Base-by-base conservation (phyloP, 805 yeast species). In the Candida andamanensis region DNA sequence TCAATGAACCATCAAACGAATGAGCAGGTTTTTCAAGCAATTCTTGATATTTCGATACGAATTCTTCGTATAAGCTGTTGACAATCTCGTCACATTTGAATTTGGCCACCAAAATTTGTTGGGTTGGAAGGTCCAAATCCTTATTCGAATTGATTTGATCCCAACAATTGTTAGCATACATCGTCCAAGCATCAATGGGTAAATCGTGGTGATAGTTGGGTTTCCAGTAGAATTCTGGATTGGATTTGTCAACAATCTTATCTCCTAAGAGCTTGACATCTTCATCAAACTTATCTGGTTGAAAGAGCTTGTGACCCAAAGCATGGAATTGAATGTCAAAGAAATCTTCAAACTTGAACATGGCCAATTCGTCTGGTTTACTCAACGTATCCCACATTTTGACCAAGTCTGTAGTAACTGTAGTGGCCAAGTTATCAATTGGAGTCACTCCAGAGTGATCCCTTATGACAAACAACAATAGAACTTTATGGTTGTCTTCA, bases 181-280 rank as follows among this genome's bases (percentile, higher is more conserved):
- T 59, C 4, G 90, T 73, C 97, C 98, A 92, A 15, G 97, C 97
- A 58, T 92, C 98, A 32, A 90, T 69, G 8, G 98, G 98, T 35
- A 92, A 77, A 29, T 72, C 69, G 44, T 92, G 87, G 50, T 85
- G 95, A 54, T 86, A 89, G 29, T 75, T 69, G 2, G 73, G 68
- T 37, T 75, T 72, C 64, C 87, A 85, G 21, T 80, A 63, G 28
- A 44, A 54, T n/a, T 47, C 57, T 13, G 28, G 22, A 32, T 62
- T 58, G 8, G 48, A 28, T 5, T 48, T 36, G 19, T 54, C 56
- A 11, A 64, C 56, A 39, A 90, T 76, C 23, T 76, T 58, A 40
- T 76, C 78, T 21, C 95, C 90, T 39, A 90, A 67, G 3, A 51
- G 37, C 29, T 61, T 67, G 10, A 86, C 79, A 41, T 78, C 86